phyloP scores from a whole-genome alignment of 495 filamentous ascomycete species.

The Aspergillus ostianus region DNA sequence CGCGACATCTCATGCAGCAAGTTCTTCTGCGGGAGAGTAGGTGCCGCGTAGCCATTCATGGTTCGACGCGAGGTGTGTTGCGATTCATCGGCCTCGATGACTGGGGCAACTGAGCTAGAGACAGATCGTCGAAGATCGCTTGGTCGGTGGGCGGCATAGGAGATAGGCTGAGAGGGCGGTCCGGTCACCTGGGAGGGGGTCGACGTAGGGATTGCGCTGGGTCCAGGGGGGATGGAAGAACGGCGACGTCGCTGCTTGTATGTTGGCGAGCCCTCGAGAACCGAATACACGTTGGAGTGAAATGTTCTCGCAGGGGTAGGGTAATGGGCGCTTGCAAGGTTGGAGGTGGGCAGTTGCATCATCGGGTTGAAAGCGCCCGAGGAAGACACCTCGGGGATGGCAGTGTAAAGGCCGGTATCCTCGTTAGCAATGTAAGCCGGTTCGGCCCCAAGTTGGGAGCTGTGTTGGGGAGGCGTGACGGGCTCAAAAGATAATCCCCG shows the following conservation, averaged over 20 bases:
- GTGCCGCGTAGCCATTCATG: slow-evolving; percentile 59
- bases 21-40: slow-evolving; percentile 72
- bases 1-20: slow-evolving; percentile 78
- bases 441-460: slow-evolving; percentile 72
- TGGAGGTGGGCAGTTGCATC: slow-evolving; percentile 89
- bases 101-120: slow-evolving; percentile 82
- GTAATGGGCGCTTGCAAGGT: slow-evolving; percentile 74
- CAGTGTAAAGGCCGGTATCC: slow-evolving; percentile 92
- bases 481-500: slow-evolving; percentile 95
- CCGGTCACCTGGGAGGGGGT: slow-evolving; percentile 40
- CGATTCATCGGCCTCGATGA: slow-evolving; percentile 72
- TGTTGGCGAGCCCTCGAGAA: slow-evolving; percentile 95
- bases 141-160: slow-evolving; percentile 65
- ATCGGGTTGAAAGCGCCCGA: slow-evolving; percentile 65
- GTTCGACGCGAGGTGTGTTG: slow-evolving; percentile 55
- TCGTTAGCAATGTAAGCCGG: slow-evolving; percentile 97
- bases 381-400: slow-evolving; percentile 76
- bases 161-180: slow-evolving; percentile 32
- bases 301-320: slow-evolving; percentile 65
- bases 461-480: slow-evolving; percentile 89
- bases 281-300: slow-evolving; percentile 83
- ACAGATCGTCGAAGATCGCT: slow-evolving; percentile 90
- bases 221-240: slow-evolving; percentile 80
- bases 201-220: slow-evolving; percentile 62
- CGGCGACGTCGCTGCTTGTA: slow-evolving; percentile 96